Evolutionary conservation across 2,329 filamentous ascomycete species (phyloP), one percentile per base, ranked within the genome.

Genomic region (Colletotrichum horii): DNA sequence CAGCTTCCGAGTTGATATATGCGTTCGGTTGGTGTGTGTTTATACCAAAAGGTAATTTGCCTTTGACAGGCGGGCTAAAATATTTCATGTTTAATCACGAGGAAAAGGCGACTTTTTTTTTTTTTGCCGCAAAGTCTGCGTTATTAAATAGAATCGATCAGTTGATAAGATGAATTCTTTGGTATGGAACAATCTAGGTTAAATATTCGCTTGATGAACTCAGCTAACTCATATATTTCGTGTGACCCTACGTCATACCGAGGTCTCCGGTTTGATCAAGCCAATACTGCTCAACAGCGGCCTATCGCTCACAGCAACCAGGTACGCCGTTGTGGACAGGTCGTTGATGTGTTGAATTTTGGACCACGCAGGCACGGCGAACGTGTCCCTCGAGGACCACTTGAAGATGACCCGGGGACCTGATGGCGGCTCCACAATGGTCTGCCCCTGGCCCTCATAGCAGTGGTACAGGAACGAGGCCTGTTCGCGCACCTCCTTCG

Each of bases 401-500:
- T 73, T 70, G 34, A 88, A 82, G 5, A 80, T 82, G 66, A 83
- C 78, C 5, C 82, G 84, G 34, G 82, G 77, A 0, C 81, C 83
- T 0, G 75, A 68, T 0, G 83, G 78, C 0, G 81, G 77, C 6
- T 83, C 82, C n/a, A 91, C 82, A 0, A 81, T 80, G 0, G 86
- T 87, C 32, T 81, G 79, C 0, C 90, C 90, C 1, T 79, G 80
- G 1, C 90, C 90, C 16, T 85, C 81, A 38, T 89, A 84, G 65
- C 90, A 87, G 81, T 91, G 89, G 77, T 90, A 91, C 6, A 91
- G 84, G 66, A 85, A 87, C 0, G 89, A 91, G 4, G 84, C 80
- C 2, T 87, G 88, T 73, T 91, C 89, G 19, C 84, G 87, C 2
- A 84, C 81, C 0, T 83, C 77, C 0, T 85, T 84, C 0, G 78